Conservation (phyloP, 1,139 yeast species). For the Spencermartinsiella ligniputridi region DNA sequence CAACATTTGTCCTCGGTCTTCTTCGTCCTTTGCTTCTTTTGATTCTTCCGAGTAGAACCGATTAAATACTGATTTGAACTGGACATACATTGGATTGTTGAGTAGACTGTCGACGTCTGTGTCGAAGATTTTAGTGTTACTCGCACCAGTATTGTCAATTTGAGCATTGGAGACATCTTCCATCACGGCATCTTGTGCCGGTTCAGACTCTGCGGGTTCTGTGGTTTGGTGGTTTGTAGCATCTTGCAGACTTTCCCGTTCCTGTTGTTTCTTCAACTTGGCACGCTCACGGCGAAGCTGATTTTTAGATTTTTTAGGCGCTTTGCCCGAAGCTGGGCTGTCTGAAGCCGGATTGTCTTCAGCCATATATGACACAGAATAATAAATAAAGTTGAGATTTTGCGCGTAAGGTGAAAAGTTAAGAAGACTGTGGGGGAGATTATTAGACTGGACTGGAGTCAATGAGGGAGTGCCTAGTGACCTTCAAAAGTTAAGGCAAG, state of each 20-base stretch:
- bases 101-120: slow-evolving; percentile 27
- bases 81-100: slow-evolving; percentile 39
- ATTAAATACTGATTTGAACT: slow-evolving; percentile 42
- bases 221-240: not conserved
- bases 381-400: too few species aligned
- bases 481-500: too few species aligned
- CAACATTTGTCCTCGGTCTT: slow-evolving; percentile 25
- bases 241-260: not conserved
- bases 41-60: slow-evolving; percentile 36
- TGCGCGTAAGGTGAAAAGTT: too few species aligned
- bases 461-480: too few species aligned
- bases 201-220: not conserved
- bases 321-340: too few species aligned
- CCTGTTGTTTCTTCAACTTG: slow-evolving; percentile 15
- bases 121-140: slow-evolving; percentile 4
- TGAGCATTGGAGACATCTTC: slow-evolving; percentile 1
- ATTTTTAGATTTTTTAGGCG: slow-evolving; percentile 30
- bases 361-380: too few species aligned
- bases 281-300: slow-evolving; percentile 44
- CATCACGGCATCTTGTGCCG: slow-evolving; percentile 4
- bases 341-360: too few species aligned
- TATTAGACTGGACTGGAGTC: too few species aligned
- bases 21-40: slow-evolving; percentile 12
- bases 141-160: slow-evolving; percentile 2
- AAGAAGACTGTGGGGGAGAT: too few species aligned